Percentiles rank a stretch among this genome's conserved stretches.
phyloP scores from a whole-genome alignment of 164 flowering plant genomes.

The Sedum album region DNA sequence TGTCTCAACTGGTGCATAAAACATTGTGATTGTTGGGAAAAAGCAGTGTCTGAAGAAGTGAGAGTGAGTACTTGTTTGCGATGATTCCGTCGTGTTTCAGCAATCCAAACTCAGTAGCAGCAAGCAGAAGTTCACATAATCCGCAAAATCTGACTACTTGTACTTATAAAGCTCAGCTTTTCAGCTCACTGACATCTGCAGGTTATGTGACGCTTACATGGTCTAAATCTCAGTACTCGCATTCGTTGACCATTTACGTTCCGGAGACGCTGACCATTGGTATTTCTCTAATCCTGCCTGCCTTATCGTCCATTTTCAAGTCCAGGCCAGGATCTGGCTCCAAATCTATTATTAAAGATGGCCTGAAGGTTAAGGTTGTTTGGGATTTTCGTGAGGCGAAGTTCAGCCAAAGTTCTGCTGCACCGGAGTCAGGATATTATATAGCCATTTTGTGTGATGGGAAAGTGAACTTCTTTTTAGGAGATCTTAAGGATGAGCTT shows the following conservation, averaged over 20 bases:
- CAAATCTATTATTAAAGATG: constrained; percentile 31
- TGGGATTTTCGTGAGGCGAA: constrained; percentile 56
- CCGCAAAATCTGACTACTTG: constrained; percentile 46
- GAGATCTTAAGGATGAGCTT: constrained; percentile 37
- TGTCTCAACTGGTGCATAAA: not conserved
- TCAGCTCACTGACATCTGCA: constrained; percentile 24
- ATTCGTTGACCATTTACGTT: constrained; percentile 44
- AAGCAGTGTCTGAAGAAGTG: not conserved
- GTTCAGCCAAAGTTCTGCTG: constrained; percentile 41
- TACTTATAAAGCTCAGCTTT: constrained; percentile 44
- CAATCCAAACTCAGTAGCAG: constrained; percentile 19
- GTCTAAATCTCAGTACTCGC: constrained; percentile 48
- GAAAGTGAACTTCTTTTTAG: constrained; percentile 40
- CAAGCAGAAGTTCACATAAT: constrained; percentile 18
- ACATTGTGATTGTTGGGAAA: not conserved
- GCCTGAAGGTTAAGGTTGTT: constrained; percentile 32
- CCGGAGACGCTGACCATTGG: constrained; percentile 41
- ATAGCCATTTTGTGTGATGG: constrained; percentile 32
- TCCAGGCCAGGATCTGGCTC: constrained; percentile 43
- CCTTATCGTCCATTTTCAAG: constrained; percentile 31
- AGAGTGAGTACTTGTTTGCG: constrained; percentile 8
- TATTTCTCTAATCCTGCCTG: constrained; percentile 38
- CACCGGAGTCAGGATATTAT: constrained; percentile 50
- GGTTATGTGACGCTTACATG: constrained; percentile 51
- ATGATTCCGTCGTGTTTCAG: constrained; percentile 48